Base-by-base conservation (phyloP, 305 asterid species). In the Salvia sclarea region DNA sequence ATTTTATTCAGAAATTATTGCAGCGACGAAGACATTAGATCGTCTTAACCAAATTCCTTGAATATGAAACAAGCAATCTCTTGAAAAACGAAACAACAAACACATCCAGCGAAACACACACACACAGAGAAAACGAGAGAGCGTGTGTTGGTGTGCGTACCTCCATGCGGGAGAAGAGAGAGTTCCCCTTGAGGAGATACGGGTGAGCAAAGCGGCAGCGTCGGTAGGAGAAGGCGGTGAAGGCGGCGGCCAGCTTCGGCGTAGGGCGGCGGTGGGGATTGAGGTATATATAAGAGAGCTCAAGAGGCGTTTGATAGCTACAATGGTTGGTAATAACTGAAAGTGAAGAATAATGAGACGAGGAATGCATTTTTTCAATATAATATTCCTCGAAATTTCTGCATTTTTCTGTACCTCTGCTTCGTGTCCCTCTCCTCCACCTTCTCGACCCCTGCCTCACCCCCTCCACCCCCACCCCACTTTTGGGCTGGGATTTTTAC, bases 121-220 rank as follows among this genome's bases (percentile, higher is more conserved):
- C 14, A 17, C 10, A 35, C 0, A 30, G 12, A 69, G 10, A n/a
- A n/a, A 16, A 38, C 14, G 9, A 47, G 54, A 45, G 54, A 45
- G 72, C 17, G 71, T 18, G 55, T 6, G 67, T 11, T 21, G 2
- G 20, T 28, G 16, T 8, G 5, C 3, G 35, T 50, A 92, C 98
- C 97, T 92, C 96, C 96, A 92, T 90, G 73, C 86, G 80, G 24
- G 86, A 80, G 84, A 82, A 86, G 78, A 85, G 83, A 69, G 83
- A 64, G 72, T 83, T 92, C 62, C 85, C 88, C 82, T 88, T 82
- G 84, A 74, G 52, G 74, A 63, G 16, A 30, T 16, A 68, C 43
- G 75, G n/a, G 14, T 58, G 18, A 7, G 80, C 64, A 62, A 78
- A 68, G 72, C 73, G 77, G 75, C 60, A 48, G 54, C 70, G 66